Conservation (phyloP, 2,329 filamentous ascomycete species). For the Diaporthe eres region DNA sequence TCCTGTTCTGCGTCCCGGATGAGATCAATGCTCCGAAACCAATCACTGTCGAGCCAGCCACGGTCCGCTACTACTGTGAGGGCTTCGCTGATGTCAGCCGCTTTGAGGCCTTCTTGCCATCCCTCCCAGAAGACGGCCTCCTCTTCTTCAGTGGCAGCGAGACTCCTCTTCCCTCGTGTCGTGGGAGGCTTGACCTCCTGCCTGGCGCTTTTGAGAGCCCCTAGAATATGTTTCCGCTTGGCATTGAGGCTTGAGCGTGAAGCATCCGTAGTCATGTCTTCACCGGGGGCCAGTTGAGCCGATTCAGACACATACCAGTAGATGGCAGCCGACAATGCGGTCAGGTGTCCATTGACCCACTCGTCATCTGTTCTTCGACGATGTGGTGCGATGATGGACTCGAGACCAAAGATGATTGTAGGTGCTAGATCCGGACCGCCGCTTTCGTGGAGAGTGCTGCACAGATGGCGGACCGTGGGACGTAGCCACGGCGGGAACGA, state of each 20-base stretch:
- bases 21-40: slow-evolving; percentile 73
- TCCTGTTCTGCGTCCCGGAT: slow-evolving; percentile 55
- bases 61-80: slow-evolving; percentile 69
- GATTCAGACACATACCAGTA: slow-evolving; percentile 72
- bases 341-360: slow-evolving; percentile 63
- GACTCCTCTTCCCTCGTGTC: slow-evolving; percentile 57
- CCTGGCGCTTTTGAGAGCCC: slow-evolving; percentile 56
- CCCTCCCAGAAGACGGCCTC: slow-evolving; percentile 61
- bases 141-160: slow-evolving; percentile 58
- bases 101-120: slow-evolving; percentile 61
- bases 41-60: slow-evolving; percentile 73
- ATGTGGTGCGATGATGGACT: slow-evolving; percentile 63
- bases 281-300: slow-evolving; percentile 56
- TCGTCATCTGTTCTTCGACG: slow-evolving; percentile 62
- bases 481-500: slow-evolving; percentile 77
- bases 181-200: slow-evolving; percentile 52
- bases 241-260: slow-evolving; percentile 60
- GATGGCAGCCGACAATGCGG: slow-evolving; percentile 71
- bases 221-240: slow-evolving; percentile 62
- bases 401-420: slow-evolving; percentile 82
- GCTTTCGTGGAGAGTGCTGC: slow-evolving; percentile 65
- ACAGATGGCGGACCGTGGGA: slow-evolving; percentile 76
- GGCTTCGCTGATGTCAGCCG: slow-evolving; percentile 73
- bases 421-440: slow-evolving; percentile 74
- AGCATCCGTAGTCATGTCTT: slow-evolving; percentile 33